phyloP scores from a whole-genome alignment of 2,329 filamentous ascomycete genomes.

The Dothidotthia symphoricarpi region DNA sequence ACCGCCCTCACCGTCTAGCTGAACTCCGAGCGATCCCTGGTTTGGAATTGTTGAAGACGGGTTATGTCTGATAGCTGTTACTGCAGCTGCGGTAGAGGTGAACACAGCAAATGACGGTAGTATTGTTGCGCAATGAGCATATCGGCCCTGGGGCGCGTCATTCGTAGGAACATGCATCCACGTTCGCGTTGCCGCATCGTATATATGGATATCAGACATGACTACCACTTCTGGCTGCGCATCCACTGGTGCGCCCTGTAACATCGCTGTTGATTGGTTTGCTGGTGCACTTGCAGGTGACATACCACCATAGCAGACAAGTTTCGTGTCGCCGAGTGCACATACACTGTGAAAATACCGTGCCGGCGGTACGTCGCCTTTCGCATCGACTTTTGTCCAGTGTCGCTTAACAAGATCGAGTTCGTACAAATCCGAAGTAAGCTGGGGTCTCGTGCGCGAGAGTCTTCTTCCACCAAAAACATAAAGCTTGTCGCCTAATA shows the following conservation, averaged over 20 bases:
- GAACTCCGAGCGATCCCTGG: constrained; percentile 81
- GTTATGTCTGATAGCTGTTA: constrained; percentile 88
- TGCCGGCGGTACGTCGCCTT: constrained; percentile 82
- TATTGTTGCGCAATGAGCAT: constrained; percentile 94
- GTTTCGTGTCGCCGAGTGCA: constrained; percentile 85
- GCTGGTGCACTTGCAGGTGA: constrained; percentile 64
- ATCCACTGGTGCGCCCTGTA: constrained; percentile 50
- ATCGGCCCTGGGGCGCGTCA: constrained; percentile 86
- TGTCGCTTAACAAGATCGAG: constrained; percentile 86
- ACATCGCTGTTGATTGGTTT: constrained; percentile 37
- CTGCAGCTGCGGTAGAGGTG: constrained; percentile 75
- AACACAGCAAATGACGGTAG: constrained; percentile 85
- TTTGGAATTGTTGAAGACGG: constrained; percentile 79
- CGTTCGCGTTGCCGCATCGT: constrained; percentile 74
- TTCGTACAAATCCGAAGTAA: constrained; percentile 91
- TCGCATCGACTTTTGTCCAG: constrained; percentile 85
- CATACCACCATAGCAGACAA: constrained; percentile 99
- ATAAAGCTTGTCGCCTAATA: constrained; percentile 92
- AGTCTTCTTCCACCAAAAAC: constrained; percentile 91
- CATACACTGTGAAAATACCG: constrained; percentile 98
- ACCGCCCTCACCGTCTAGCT: constrained; percentile 85
- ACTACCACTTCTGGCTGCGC: constrained; percentile 84
- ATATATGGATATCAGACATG: constrained; percentile 98
- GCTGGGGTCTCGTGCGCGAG: constrained; percentile 75
- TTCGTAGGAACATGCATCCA: constrained; percentile 83